Evolutionary conservation across 805 yeast genomes (phyloP), one percentile per base, ranked within the genome.

Genomic region (Suhomyces canberraensis): DNA sequence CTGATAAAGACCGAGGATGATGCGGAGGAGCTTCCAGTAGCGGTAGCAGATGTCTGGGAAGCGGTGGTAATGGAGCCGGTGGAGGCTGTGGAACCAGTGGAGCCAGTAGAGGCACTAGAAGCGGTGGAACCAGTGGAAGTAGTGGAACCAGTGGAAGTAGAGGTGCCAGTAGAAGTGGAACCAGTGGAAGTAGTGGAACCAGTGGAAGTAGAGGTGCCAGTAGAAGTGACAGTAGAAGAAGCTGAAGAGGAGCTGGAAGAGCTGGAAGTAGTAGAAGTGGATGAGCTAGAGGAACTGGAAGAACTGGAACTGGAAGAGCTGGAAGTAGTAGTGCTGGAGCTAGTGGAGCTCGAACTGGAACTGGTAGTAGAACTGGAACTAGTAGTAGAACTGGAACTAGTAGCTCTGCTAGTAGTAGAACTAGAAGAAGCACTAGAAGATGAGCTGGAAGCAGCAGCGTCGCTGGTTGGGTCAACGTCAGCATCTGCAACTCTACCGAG

Each of bases 401-500:
- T n/a, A 11, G 44, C 27, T 3, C 47, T 38, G 11, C 36, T 22
- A 25, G 52, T 19, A 15, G 57, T 22, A 25, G 47, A 30, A 31
- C 38, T 42, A 41, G 61, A 61, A 29, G 39, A 40, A 29, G 51
- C 19, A 14, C 6, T 13, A 4, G 15, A 4, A 3, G 29, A 6
- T 20, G 18, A 7, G 18, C 27, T 8, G 18, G 31, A 15, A 15
- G 11, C 51, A 32, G 57, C 46, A 14, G 50, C 60, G 32, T 66
- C 70, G 22, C 46, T 42, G 16, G 58, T 64, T 29, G 74, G 58
- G 6, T 51, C 46, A 20, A 53, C 59, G 46, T 63, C 55, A n/a
- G 75, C 83, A 39, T 67, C 52, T 1, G 51, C 55, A 28, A 56
- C 48, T 60, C 86, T 74, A 18, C 89, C 90, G 46, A 79, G 71